Evolutionary conservation across 2,329 filamentous ascomycete species (phyloP), one percentile per base, ranked within the genome.

Genomic region (Colletotrichum cereale): DNA sequence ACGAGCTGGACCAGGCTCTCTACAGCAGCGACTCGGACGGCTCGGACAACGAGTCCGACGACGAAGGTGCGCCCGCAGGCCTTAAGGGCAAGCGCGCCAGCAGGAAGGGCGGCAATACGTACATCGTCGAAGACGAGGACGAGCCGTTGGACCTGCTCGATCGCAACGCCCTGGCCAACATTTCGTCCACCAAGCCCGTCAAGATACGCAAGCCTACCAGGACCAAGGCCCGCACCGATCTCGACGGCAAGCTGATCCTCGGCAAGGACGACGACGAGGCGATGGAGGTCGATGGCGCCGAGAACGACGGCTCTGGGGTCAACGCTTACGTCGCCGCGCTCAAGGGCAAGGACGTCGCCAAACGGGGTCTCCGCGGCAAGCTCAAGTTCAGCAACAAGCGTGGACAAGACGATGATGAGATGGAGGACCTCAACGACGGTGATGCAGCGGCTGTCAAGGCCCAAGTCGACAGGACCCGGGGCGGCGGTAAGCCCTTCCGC

Each of bases 101-200:
- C 53, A 86, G 89, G 78, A 90, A 90, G 80, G 89, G 88, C 52
- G 88, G 88, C 77, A 91, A 90, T 77, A 90, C 92, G 1, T 99
- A 96, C 82, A 98, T 99, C 76, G 89, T 97, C 72, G 96, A 98
- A 84, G 93, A 97, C 73, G 94, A 97, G 69, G 93, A 97, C 76
- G 96, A 98, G 80, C 96, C 96, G 1, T 91, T 99, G 52, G 96
- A 99, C 84, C 88, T 99, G 56, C 89, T 99, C 21, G 96, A 96
- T 78, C 93, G 94, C 73, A 92, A 92, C 79, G 94, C 95, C 11
- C 89, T 99, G 52, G 96, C 94, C 65, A 96, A 94, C 80, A 98
- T 99, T 77, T 97, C 95, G 3, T 94, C 93, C 6, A 97, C 94
- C 14, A 96, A 95, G 81, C 96, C 95, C 4, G 82, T 88, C 66